phyloP scores from a whole-genome alignment of 306 rosid genomes.

The Astragalus glycyphyllos region DNA sequence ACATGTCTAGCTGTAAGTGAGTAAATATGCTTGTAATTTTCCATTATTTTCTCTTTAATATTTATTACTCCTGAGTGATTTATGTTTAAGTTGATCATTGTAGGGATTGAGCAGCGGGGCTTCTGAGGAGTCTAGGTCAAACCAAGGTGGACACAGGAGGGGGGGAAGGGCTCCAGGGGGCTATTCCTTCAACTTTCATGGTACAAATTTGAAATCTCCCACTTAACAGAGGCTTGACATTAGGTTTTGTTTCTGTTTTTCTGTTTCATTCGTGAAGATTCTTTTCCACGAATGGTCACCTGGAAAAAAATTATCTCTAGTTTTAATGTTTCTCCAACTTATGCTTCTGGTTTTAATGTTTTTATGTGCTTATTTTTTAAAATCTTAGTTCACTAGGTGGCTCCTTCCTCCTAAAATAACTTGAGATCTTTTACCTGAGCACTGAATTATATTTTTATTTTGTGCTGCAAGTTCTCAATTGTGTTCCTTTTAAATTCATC shows the following conservation, averaged over 20 bases:
- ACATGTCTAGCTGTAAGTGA: conserved; percentile 13
- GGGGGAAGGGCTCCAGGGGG: conserved; percentile 66
- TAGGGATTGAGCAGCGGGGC: conserved; percentile 57
- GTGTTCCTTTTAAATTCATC: conserved; percentile 18
- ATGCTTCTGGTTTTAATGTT: conserved; percentile 19
- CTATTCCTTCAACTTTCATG: conserved; percentile 50
- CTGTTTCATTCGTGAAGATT: conserved; percentile 16
- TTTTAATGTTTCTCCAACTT: not conserved
- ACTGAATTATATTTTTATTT: conserved; percentile 7
- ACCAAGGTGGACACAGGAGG: conserved; percentile 60
- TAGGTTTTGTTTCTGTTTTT: conserved; percentile 21
- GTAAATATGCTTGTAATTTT: conserved; percentile 29
- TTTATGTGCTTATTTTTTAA: conserved; percentile 1
- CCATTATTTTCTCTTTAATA: not conserved
- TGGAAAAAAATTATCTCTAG: not conserved
- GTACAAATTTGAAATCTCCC: conserved; percentile 26
- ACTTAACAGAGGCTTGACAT: conserved; percentile 26
- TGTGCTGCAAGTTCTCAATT: conserved; percentile 21
- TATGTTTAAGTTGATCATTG: conserved; percentile 33
- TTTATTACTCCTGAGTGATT: conserved; percentile 1
- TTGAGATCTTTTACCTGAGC: conserved; percentile 12
- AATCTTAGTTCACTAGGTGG: not conserved
- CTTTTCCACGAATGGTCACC: conserved; percentile 25
- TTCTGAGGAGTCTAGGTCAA: conserved; percentile 56
- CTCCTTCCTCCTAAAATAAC: conserved; percentile 2